Evolutionary conservation across 2,329 filamentous ascomycete species (phyloP), one percentile per base, ranked within the genome.

Genomic region (Aspergillus viridinutans): DNA sequence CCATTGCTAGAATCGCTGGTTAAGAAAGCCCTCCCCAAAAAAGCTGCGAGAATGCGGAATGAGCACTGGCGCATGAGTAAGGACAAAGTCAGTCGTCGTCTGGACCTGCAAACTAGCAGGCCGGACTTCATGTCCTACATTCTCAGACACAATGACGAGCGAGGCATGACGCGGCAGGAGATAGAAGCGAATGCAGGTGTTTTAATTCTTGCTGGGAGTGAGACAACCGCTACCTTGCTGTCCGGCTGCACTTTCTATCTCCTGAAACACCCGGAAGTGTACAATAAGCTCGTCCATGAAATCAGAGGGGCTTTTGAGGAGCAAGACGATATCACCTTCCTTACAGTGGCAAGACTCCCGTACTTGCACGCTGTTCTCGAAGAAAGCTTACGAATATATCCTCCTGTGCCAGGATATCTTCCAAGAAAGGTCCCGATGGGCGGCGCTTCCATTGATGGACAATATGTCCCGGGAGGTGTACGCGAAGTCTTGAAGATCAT

Each of bases 171-270:
- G 3, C 52, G 62, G 25, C 56, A 48, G 1, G 74, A 80, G 49
- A 76, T 80, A 66, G 67, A 76, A 21, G 57, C 69, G 0, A 77
- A 76, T 52, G 64, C 70, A 0, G 58, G 61, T 2, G 28, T 75
- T 0, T 68, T 79, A 38, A 77, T 79, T 61, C 53, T 75, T 6
- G 78, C 76, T 1, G 78, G 77, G 1, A 75, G 73, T 21, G 78
- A 81, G 54, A 80, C 78, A 0, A 76, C 76, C 0, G 77, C 78
- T 0, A 77, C 72, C 0, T 52, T 74, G 7, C 63, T 80, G 1
- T 70, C 68, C 7, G 77, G 75, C 4, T 50, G 73, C 8, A 74
- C 71, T 0, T 79, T 68, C 14, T 64, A 63, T 48, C 64, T 78
- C 0, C 58, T 76, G 6, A 65, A 58, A 26, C 68, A 74, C 26